phyloP scores from a whole-genome alignment of 2,329 filamentous ascomycete species.

The Ascochyta pisi region DNA sequence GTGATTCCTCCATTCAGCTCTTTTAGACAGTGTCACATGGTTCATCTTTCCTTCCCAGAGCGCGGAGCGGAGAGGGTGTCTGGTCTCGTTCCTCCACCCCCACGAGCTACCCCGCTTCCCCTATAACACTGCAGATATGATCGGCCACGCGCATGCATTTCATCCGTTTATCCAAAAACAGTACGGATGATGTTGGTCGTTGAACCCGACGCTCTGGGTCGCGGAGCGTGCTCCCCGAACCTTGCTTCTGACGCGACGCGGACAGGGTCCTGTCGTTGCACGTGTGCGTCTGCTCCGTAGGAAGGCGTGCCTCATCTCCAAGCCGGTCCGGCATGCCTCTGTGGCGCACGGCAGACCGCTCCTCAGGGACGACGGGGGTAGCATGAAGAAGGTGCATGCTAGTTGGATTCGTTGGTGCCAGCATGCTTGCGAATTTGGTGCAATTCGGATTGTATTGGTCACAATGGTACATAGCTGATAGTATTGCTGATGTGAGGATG shows the following conservation, averaged over 20 bases:
- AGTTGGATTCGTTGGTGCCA: constrained; percentile 1
- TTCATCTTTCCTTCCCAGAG: constrained; percentile 1
- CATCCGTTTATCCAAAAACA: constrained; percentile 22
- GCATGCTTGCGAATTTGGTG: constrained; percentile 10
- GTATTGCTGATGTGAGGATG: constrained; percentile 30
- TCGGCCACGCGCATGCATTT: constrained; percentile 14
- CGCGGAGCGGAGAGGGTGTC: constrained; percentile 13
- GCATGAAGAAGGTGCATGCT: constrained; percentile 15
- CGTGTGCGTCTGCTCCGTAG: constrained; percentile 22
- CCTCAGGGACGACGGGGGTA: constrained; percentile 3
- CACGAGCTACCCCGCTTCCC: constrained; percentile 16
- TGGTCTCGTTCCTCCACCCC: constrained; percentile 11
- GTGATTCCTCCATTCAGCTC: constrained; percentile 8
- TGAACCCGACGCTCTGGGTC: constrained; percentile 30
- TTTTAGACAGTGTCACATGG: constrained; percentile 3
- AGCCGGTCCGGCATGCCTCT: constrained; percentile 16
- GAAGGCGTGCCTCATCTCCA: constrained; percentile 2
- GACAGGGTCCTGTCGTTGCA: constrained; percentile 22
- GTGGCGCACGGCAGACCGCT: constrained; percentile 2
- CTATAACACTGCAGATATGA: constrained; percentile 15
- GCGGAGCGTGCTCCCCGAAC: constrained; percentile 31
- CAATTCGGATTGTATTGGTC: constrained; percentile 17
- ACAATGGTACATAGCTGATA: constrained; percentile 4
- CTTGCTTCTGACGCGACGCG: constrained; percentile 20
- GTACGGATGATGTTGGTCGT: constrained; percentile 24